A percentile compares a stretch with the other conserved stretches of the same genome.
phyloP scores from a whole-genome alignment of 1,284 basidiomycete genomes.

The Crepidotus sp. region DNA sequence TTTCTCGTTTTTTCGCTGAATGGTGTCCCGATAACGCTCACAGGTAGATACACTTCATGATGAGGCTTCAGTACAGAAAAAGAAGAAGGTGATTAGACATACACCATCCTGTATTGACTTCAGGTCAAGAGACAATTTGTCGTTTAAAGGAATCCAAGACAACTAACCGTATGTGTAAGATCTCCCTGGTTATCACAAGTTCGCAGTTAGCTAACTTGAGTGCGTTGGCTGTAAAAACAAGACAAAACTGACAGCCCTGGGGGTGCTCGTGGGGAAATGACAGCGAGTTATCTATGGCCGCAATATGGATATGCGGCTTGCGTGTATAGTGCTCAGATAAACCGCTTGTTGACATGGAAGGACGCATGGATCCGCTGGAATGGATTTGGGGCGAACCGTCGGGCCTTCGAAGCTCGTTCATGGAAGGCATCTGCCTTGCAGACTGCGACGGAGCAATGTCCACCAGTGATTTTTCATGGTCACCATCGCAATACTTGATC shows the following conservation, averaged over 20 bases:
- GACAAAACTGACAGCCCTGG: no score
- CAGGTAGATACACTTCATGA: constrained; percentile 62
- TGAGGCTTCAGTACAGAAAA: background rate
- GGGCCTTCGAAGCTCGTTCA: constrained; percentile 53
- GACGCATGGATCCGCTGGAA: constrained; percentile 28
- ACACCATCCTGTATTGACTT: constrained; percentile 12
- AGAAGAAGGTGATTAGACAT: background rate
- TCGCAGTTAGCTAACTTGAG: no score
- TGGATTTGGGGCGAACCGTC: constrained; percentile 23
- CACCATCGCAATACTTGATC: constrained; percentile 78
- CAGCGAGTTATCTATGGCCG: constrained; percentile 86
- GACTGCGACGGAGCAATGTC: constrained; percentile 70
- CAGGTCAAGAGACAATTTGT: no score
- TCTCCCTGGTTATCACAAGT: no score
- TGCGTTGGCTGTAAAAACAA: no score
- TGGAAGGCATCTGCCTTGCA: constrained; percentile 56
- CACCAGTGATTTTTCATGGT: constrained; percentile 63
- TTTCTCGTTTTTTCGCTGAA: constrained; percentile 77
- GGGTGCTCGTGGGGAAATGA: constrained; percentile 89
- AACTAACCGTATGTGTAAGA: constrained; percentile 87
- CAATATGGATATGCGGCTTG: constrained; percentile 62
- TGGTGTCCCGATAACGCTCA: constrained; percentile 76
- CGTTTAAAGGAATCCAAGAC: no score
- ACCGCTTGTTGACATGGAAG: constrained; percentile 24
- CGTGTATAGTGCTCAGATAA: constrained; percentile 36